Base-by-base conservation (phyloP, 2,329 filamentous ascomycete genomes). In the Venturia carpophila region DNA sequence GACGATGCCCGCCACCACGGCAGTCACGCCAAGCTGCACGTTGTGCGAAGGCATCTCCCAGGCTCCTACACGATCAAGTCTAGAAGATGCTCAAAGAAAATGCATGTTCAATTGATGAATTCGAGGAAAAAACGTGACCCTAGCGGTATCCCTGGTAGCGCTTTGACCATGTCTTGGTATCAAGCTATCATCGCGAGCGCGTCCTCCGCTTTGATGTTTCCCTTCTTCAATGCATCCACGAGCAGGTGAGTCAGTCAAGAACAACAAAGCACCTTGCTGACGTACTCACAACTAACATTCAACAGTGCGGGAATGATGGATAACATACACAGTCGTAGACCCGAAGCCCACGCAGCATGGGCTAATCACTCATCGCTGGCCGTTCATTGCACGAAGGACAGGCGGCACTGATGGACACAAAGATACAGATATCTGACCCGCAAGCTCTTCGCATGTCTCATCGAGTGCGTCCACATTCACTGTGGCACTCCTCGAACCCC, bases 21-120 rank as follows among this genome's bases (percentile, higher is more conserved):
- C 90, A 0, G 90, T 91, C 3, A 87, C 84, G 21, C 86, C 83
- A 43, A 94, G 79, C 73, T 92, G 90, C 52, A 79, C 75, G 70
- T 77, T 75, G 71, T 80, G 80, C 49, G 78, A 80, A 73, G 5
- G 76, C 60, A 45, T 61, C 24, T 42, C 42, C 60, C 60, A 24
- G 19, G 39, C 37, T 43, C n/a, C 27, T 45, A 1, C 43, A 43
- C n/a, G 13, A 21, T 61, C n/a, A 15, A 45, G 27, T 42, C 37
- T 17, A 43, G 43, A n/a, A 43, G 27, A 10, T 0, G 52, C 52
- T 58, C 19, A 37, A 37, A 37, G 37, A 37, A 56, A 37, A n/a
- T 30, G 27, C 52, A 58, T 58, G 30, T 37, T 37, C 6, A 11
- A 13, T 27, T 6, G 47, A 5, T 52, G 47, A 21, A 17, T 5